Conservation (phyloP, 192 early-diverging fungal species). For the Umbelopsis vinacea region DNA sequence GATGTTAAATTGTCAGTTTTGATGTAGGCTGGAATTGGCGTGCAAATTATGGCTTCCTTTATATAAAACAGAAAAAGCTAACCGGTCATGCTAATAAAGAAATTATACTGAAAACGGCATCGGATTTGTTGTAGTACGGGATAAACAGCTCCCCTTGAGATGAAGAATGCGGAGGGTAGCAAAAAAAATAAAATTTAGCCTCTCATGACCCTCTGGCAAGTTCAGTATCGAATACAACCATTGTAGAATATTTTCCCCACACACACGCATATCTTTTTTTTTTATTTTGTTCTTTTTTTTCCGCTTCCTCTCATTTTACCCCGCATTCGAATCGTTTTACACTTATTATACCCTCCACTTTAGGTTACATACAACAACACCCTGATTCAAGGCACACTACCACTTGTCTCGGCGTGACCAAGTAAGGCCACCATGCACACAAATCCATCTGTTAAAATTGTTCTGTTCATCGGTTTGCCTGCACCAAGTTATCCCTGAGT, state of each 20-base stretch:
- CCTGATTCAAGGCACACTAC: no score
- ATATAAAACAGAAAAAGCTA: background rate
- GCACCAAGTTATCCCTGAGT: no score
- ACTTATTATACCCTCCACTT: no score
- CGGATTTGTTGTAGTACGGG: background rate
- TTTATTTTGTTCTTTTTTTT: background rate
- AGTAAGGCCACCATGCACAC: no score
- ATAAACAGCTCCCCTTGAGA: background rate
- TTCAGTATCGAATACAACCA: conserved; percentile 22
- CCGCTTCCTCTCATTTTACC: background rate
- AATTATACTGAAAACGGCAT: conserved; percentile 17
- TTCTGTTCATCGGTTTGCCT: no score
- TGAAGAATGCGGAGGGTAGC: background rate
- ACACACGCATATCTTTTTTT: background rate
- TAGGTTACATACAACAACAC: no score
- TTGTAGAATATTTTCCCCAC: conserved; percentile 1
- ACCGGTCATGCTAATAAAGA: background rate
- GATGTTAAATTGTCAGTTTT: background rate
- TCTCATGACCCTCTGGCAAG: conserved; percentile 9
- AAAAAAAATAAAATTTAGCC: background rate
- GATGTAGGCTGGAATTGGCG: background rate
- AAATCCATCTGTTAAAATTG: no score
- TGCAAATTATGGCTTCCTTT: conserved; percentile 1
- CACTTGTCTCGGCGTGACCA: no score
- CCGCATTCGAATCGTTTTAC: no score